Conservation (phyloP, 768 basidiomycete species). For the Termitomyces eurrhizus region DNA sequence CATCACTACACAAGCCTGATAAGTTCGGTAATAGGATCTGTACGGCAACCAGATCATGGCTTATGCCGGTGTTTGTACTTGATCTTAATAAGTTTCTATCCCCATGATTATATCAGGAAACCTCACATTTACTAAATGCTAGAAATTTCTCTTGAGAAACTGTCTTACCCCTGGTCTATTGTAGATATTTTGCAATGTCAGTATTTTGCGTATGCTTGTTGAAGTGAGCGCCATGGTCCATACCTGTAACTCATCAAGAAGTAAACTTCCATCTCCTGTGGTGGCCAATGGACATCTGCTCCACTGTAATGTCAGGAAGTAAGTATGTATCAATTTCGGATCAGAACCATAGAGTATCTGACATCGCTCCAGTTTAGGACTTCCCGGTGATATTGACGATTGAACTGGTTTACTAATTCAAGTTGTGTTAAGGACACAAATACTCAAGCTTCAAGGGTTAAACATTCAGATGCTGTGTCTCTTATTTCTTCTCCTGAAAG, state of each 20-base stretch:
- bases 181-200: conserved; percentile 17
- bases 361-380: not conserved
- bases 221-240: conserved; percentile 6
- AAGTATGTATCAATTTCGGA: not conserved
- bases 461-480: conserved; percentile 19
- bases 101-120: conserved; percentile 19
- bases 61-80: not conserved
- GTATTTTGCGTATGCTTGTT: not conserved
- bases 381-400: too few species aligned
- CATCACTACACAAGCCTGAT: conserved; percentile 10
- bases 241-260: conserved; percentile 16
- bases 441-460: conserved; percentile 9
- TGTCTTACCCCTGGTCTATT: conserved; percentile 20
- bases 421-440: too few species aligned
- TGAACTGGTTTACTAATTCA: too few species aligned
- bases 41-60: conserved; percentile 19
- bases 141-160: conserved; percentile 21
- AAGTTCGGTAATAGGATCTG: conserved; percentile 11
- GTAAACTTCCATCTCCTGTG: conserved; percentile 9
- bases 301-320: conserved; percentile 13
- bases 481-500: not conserved
- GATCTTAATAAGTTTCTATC: conserved; percentile 18
- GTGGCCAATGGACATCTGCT: conserved; percentile 9
- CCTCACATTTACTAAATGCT: conserved; percentile 17
- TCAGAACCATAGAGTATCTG: not conserved